Conservation (phyloP, 164 flowering plant genomes). For the Tetracentron sinense region DNA sequence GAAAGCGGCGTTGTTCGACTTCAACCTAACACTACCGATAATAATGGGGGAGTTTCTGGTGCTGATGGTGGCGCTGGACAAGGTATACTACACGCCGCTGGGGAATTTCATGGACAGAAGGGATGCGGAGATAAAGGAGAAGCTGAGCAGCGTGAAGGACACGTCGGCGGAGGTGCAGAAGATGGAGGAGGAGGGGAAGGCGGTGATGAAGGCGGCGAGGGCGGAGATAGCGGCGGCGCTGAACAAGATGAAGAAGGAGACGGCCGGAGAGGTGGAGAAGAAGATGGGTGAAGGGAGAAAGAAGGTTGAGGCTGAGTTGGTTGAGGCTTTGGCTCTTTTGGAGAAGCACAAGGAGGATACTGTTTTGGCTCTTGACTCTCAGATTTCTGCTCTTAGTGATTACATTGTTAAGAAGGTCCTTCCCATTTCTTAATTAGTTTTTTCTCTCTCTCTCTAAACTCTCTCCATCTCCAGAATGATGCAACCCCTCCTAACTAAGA, state of each 20-base stretch:
- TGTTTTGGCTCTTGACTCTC: slow-evolving; percentile 71
- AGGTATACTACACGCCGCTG: slow-evolving; percentile 74
- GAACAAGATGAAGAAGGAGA: slow-evolving; percentile 92
- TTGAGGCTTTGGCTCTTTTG: slow-evolving; percentile 65
- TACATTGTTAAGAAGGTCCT: slow-evolving; percentile 91
- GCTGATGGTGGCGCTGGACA: slow-evolving; percentile 88
- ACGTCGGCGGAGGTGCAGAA: slow-evolving; percentile 81
- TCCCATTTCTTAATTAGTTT: slow-evolving; percentile 29
- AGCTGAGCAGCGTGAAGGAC: slow-evolving; percentile 75
- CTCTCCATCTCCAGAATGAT: too few relatives aligned
- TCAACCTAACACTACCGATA: slow-evolving; percentile 78
- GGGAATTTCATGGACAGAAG: slow-evolving; percentile 92
- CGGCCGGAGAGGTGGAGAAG: slow-evolving; percentile 64
- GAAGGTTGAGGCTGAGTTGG: slow-evolving; percentile 83
- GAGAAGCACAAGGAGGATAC: slow-evolving; percentile 88
- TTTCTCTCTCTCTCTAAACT: slow-evolving; percentile 7
- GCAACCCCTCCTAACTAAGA: too few relatives aligned
- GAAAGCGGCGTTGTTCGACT: slow-evolving; percentile 87
- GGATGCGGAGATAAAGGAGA: slow-evolving; percentile 71
- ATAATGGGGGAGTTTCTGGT: slow-evolving; percentile 67
- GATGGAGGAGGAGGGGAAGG: slow-evolving; percentile 89
- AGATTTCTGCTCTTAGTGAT: slow-evolving; percentile 71
- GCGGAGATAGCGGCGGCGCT: slow-evolving; percentile 93
- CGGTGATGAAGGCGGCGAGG: slow-evolving; percentile 78
- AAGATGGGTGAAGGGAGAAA: slow-evolving; percentile 67